Conservation (phyloP, 805 yeast genomes). For the Candida ortonii region DNA sequence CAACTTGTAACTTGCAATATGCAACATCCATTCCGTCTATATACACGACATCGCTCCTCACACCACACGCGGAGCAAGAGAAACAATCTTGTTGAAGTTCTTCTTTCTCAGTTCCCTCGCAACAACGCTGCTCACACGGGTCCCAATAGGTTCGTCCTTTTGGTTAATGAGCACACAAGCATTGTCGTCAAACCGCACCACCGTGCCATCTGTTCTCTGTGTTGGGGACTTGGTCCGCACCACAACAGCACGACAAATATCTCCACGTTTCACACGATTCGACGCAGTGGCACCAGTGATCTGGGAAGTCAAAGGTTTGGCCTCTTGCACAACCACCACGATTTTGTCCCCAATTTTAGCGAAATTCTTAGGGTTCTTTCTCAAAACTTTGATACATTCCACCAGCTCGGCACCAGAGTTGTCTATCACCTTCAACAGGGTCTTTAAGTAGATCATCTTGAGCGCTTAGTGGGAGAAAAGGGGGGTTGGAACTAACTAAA, state of each 20-base stretch:
- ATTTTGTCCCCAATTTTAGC: slow-evolving; percentile 90
- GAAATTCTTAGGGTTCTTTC: slow-evolving; percentile 80
- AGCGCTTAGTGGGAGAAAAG: too few species aligned
- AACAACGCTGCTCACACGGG: slow-evolving; percentile 86
- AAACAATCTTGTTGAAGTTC: slow-evolving; percentile 79
- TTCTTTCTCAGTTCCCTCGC: slow-evolving; percentile 85
- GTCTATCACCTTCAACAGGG: slow-evolving; percentile 86
- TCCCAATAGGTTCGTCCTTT: slow-evolving; percentile 87
- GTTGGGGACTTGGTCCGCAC: slow-evolving; percentile 79
- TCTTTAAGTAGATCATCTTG: slow-evolving; percentile 80
- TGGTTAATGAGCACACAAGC: slow-evolving; percentile 95
- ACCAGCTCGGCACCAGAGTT: slow-evolving; percentile 91
- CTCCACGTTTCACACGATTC: slow-evolving; percentile 89
- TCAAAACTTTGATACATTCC: slow-evolving; percentile 92
- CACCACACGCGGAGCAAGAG: slow-evolving; percentile 85
- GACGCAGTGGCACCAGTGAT: slow-evolving; percentile 71
- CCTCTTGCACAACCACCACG: slow-evolving; percentile 91
- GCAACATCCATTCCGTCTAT: too few species aligned
- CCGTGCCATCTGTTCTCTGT: slow-evolving; percentile 82
- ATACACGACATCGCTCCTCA: too few species aligned
- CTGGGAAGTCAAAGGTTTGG: slow-evolving; percentile 67
- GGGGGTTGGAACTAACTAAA: too few species aligned
- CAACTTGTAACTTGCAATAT: too few species aligned
- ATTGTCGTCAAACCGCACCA: slow-evolving; percentile 87
- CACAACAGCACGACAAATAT: slow-evolving; percentile 91